Evolutionary conservation across 768 basidiomycete species (phyloP).

Genomic region (Piloderma croceum): DNA sequence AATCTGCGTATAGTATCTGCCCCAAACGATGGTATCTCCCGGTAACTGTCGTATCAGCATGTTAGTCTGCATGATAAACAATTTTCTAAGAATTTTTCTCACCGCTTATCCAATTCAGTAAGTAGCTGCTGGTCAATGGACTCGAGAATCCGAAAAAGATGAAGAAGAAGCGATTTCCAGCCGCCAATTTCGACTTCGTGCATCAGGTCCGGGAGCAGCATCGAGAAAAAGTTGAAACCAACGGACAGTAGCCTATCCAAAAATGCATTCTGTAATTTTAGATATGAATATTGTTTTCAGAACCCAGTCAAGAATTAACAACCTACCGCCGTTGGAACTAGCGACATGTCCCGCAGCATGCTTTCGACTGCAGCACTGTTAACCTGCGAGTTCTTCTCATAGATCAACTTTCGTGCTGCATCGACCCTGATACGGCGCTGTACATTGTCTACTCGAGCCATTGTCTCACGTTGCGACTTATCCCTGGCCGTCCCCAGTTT

Average conservation of each 20-base stretch:
- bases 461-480: slow-evolving; percentile 1
- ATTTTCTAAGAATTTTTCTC: neutral
- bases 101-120: slow-evolving; percentile 21
- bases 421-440: no score
- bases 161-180: slow-evolving; percentile 30
- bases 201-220: slow-evolving; percentile 30
- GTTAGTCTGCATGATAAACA: neutral
- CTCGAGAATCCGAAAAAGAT: slow-evolving; percentile 31
- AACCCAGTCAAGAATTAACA: no score
- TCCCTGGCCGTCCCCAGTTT: slow-evolving; percentile 9
- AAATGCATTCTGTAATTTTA: slow-evolving; percentile 31
- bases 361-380: slow-evolving; percentile 1
- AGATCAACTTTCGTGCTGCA: neutral
- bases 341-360: neutral
- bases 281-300: neutral
- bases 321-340: slow-evolving; percentile 1
- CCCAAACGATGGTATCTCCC: slow-evolving; percentile 10
- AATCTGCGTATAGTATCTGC: slow-evolving; percentile 10
- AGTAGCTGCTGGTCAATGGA: slow-evolving; percentile 11
- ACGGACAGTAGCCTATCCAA: slow-evolving; percentile 11
- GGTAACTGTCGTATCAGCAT: slow-evolving; percentile 8
- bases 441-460: slow-evolving; percentile 2
- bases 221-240: slow-evolving; percentile 21
- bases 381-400: slow-evolving; percentile 1
- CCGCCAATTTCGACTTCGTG: slow-evolving; percentile 35